Conservation (phyloP, 1,139 yeast species). For the Diutina sp. region DNA sequence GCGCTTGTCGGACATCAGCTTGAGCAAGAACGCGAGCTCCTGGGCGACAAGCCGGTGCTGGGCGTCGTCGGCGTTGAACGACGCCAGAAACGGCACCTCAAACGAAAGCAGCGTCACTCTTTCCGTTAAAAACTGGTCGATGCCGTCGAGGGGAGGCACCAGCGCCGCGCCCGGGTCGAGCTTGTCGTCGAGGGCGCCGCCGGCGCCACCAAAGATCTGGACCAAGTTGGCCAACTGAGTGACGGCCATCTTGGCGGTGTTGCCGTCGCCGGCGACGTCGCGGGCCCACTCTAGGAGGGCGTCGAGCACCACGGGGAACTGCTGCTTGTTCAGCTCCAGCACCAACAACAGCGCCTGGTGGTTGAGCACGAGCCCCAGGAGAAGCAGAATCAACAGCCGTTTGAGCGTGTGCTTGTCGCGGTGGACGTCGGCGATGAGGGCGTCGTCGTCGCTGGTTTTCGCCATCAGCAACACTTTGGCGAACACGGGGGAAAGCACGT, state of each 20-base stretch:
- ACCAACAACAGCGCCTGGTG: slow-evolving; percentile 69
- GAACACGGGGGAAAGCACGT: slow-evolving; percentile 61
- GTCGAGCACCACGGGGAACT: slow-evolving; percentile 52
- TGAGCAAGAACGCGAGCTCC: slow-evolving; percentile 64
- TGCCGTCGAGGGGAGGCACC: slow-evolving; percentile 50
- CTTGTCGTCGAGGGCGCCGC: slow-evolving; percentile 47
- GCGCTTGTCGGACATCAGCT: slow-evolving; percentile 24
- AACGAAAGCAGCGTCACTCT: slow-evolving; percentile 59
- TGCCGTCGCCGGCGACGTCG: slow-evolving; percentile 37
- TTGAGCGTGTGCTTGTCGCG: slow-evolving; percentile 53
- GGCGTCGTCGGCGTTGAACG: slow-evolving; percentile 63
- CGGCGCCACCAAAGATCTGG: slow-evolving; percentile 46
- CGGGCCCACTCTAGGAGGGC: slow-evolving; percentile 57
- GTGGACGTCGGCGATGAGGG: slow-evolving; percentile 35
- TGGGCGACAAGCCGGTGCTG: slow-evolving; percentile 62
- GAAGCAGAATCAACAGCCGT: slow-evolving; percentile 55
- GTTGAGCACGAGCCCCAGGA: slow-evolving; percentile 62
- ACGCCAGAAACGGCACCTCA: slow-evolving; percentile 68
- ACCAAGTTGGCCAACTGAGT: slow-evolving; percentile 53
- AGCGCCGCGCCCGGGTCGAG: slow-evolving; percentile 42
- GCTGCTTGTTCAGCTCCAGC: slow-evolving; percentile 49
- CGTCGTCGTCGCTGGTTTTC: slow-evolving; percentile 18
- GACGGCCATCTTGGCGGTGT: slow-evolving; percentile 48
- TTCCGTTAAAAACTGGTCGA: slow-evolving; percentile 56
- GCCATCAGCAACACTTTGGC: slow-evolving; percentile 49